A percentile compares a stretch with the other conserved stretches of the same genome.
Evolutionary conservation across 1,284 basidiomycete genomes (phyloP).

Genomic region (Vanrija pseudolonga): DNA sequence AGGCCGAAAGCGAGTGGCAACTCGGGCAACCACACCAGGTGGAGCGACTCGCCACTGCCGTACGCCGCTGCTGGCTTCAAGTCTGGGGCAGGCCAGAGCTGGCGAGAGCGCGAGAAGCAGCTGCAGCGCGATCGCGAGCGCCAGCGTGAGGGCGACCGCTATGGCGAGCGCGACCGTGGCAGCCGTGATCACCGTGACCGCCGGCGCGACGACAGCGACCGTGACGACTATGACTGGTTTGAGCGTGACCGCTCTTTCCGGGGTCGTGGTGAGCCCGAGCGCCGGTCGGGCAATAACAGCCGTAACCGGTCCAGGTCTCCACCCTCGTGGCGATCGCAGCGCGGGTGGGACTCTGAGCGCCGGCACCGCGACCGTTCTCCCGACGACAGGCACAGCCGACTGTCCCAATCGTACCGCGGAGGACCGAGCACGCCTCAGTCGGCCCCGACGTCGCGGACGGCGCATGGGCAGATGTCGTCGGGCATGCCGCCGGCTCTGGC

Average conservation of each 20-base stretch:
- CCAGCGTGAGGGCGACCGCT: conserved; percentile 9
- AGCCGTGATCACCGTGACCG: background rate
- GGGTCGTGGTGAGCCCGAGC: background rate
- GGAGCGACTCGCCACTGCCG: conserved; percentile 17
- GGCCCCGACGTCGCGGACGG: too few species aligned
- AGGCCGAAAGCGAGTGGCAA: background rate
- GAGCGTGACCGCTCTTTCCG: background rate
- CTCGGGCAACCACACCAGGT: conserved; percentile 24
- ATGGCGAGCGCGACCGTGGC: background rate
- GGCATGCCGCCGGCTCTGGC: background rate
- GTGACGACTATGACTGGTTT: background rate
- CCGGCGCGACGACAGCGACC: background rate
- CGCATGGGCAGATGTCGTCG: background rate
- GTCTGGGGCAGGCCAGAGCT: conserved; percentile 26
- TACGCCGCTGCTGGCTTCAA: conserved; percentile 16
- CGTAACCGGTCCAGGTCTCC: background rate
- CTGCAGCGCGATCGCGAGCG: conserved; percentile 9
- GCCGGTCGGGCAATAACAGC: background rate
- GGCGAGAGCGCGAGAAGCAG: conserved; percentile 27
- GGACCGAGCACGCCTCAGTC: too few species aligned
- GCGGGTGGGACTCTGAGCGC: conserved; percentile 1
- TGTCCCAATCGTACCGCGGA: background rate
- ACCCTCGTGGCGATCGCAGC: background rate
- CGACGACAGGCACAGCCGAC: background rate
- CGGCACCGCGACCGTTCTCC: background rate